These are phyloP conservation scores for Tripidium arundinaceum DNA, from an alignment of 202 grass and related monocot genomes.

Conservation along the genomic window DNA sequence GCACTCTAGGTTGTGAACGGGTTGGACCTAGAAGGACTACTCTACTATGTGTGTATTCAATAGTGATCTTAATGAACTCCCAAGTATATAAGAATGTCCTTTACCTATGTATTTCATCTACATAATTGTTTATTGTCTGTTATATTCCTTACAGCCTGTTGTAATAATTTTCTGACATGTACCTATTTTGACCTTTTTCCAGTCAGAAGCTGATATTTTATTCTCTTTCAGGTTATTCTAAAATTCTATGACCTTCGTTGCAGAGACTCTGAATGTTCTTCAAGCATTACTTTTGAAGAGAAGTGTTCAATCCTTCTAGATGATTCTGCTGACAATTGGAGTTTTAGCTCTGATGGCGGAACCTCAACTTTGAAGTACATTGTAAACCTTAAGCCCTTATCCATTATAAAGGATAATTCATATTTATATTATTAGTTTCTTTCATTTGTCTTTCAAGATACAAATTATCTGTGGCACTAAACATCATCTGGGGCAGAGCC, in stretches of 20 bases:
- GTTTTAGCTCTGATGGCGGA: conserved; percentile 65
- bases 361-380: conserved; percentile 96
- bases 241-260: conserved; percentile 85
- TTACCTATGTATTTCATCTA: neutral
- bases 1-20: neutral
- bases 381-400: conserved; percentile 72
- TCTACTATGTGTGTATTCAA: neutral
- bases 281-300: conserved; percentile 50
- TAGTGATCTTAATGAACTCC: neutral
- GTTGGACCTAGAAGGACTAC: neutral
- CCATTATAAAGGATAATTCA: conserved; percentile 3
- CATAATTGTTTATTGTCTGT: conserved; percentile 17
- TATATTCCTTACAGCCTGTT: neutral
- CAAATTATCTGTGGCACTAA: conserved; percentile 7
- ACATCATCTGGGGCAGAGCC: neutral
- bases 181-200: neutral
- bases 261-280: conserved; percentile 50
- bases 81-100: neutral
- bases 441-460: conserved; percentile 11
- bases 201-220: conserved; percentile 5
- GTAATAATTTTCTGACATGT: conserved; percentile 7
- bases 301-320: conserved; percentile 70
- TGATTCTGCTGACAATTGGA: conserved; percentile 82
- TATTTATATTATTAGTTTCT: conserved; percentile 21
- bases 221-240: conserved; percentile 65